Evolutionary conservation across 2,329 filamentous ascomycete species (phyloP), one percentile per base, ranked within the genome.

Genomic region (Fusarium newnesense): DNA sequence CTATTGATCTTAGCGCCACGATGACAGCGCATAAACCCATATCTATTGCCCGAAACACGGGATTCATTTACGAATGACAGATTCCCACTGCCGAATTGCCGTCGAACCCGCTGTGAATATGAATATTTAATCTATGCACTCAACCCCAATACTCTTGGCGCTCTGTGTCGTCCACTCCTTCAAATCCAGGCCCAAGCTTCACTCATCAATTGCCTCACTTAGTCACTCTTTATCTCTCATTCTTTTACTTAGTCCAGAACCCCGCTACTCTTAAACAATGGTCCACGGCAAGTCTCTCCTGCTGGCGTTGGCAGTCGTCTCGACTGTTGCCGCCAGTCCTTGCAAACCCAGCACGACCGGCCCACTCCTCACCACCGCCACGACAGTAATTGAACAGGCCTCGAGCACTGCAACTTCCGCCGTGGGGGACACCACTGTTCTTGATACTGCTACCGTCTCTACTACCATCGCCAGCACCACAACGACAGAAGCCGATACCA

Each of bases 331-430:
- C 12, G 44, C 44, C 12, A 3, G 44, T 7, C 44, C 44, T 21
- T 47, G 44, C 26, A 47, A 47, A 26, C 44, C 44, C 19, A 47
- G 44, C 6, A 47, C 12, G 0, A 47, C 44, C 5, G 4, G 19
- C 12, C 19, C 8, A 30, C 19, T 10, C 44, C 44, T 16, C 0
- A 30, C 12, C 8, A 47, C 26, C 4, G 13, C 44, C 5, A 47
- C 19, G 3, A 4, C 12, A 8, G 12, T 19, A 21, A 47, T 21
- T 1, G 44, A 47, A 47, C 11, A 47, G 26, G 7, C 18, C 4
- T 21, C 11, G 0, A 30, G 7, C 44, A 30, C 7, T 9, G 8
- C 0, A 47, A 15, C 18, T 0, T 47, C 26, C 0, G 1, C 1
- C 24, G 0, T 30, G 4, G 1, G 26, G 0, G 26, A 7, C 5